phyloP scores from a whole-genome alignment of 148 eudicot genomes.

The Tetragonia tetragonoides region DNA sequence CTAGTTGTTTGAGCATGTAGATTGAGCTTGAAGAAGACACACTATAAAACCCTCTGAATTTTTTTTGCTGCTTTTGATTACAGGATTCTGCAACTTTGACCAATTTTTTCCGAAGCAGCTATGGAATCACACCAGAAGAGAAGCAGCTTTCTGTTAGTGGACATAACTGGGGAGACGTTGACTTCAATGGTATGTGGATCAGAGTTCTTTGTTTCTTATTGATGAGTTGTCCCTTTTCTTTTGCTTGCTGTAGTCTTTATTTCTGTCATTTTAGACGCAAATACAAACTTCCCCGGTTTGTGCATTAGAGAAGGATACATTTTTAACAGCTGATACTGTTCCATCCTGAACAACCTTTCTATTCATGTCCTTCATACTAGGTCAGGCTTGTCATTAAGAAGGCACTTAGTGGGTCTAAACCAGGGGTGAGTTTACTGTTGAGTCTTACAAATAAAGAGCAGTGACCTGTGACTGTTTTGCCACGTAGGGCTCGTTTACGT shows the following conservation, averaged over 20 bases:
- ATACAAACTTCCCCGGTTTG: not conserved
- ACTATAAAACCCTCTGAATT: not conserved
- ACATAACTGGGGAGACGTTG: slow-evolving; percentile 95
- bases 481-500: too few relatives aligned
- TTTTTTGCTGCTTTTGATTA: slow-evolving; percentile 7
- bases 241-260: not conserved
- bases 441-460: not conserved
- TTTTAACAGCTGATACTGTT: not conserved
- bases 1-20: not conserved
- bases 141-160: slow-evolving; percentile 94
- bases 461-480: not conserved
- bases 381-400: not conserved
- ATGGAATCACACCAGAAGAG: slow-evolving; percentile 74
- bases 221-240: not conserved
- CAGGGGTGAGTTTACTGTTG: not conserved
- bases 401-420: not conserved
- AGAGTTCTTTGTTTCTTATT: not conserved
- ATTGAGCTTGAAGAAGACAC: not conserved
- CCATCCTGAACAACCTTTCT: not conserved
- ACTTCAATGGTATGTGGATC: slow-evolving; percentile 60
- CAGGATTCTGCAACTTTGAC: slow-evolving; percentile 82
- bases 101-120: slow-evolving; percentile 58
- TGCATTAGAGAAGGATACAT: not conserved
- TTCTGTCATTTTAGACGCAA: not conserved
- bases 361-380: not conserved